A percentile compares a stretch with the other conserved stretches of the same genome.
Conservation (phyloP, 2,329 filamentous ascomycete genomes). For the Epichloe hybrida region DNA sequence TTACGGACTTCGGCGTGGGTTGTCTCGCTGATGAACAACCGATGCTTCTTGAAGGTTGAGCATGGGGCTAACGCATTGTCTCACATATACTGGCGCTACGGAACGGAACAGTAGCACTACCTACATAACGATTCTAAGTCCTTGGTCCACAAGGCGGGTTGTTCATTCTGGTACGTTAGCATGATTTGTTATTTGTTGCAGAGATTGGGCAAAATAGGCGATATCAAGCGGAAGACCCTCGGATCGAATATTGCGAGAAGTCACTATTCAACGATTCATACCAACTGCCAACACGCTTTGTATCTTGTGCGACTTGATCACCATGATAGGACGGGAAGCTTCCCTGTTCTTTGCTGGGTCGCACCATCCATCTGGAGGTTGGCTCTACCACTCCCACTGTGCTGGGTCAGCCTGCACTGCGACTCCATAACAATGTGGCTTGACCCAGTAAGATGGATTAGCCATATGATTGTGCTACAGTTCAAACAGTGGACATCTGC, state of each 20-base stretch:
- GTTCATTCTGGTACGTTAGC: too few species aligned
- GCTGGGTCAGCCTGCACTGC: background rate
- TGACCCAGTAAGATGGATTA: conserved; percentile 2
- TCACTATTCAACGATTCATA: too few species aligned
- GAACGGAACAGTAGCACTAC: too few species aligned
- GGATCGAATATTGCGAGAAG: too few species aligned
- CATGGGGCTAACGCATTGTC: background rate
- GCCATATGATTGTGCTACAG: background rate
- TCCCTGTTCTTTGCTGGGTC: background rate
- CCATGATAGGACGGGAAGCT: background rate
- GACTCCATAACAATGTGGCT: conserved; percentile 1
- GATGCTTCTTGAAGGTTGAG: background rate
- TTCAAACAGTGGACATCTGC: background rate
- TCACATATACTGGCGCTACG: background rate
- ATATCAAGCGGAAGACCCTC: too few species aligned
- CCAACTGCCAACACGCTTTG: too few species aligned
- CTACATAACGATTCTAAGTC: too few species aligned
- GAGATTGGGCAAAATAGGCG: too few species aligned
- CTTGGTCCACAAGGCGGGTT: too few species aligned
- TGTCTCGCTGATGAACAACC: background rate
- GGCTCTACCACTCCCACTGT: background rate
- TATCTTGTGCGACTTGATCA: background rate
- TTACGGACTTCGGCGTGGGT: background rate
- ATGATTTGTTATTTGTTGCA: too few species aligned
- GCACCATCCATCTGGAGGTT: background rate